Evolutionary conservation across 495 filamentous ascomycete species (phyloP).

Genomic region (Neurospora intermedia): DNA sequence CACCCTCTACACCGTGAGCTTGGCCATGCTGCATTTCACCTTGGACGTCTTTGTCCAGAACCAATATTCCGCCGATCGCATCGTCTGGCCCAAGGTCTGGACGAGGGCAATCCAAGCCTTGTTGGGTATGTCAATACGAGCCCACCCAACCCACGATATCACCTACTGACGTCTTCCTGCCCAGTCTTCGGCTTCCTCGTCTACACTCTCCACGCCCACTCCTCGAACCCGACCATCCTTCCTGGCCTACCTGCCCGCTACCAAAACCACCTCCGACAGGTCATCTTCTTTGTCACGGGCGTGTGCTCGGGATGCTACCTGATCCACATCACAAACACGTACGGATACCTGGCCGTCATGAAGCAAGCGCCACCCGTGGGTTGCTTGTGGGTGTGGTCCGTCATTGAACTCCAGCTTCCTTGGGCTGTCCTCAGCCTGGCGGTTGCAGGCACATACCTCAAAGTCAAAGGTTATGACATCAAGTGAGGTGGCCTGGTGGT

Average conservation of each 20-base stretch:
- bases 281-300: conserved; percentile 48
- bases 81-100: conserved; percentile 47
- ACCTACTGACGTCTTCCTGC: conserved; percentile 3
- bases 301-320: conserved; percentile 60
- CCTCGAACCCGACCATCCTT: conserved; percentile 30
- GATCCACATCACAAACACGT: conserved; percentile 66
- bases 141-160: not conserved
- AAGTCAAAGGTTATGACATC: conserved; percentile 58
- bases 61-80: conserved; percentile 64
- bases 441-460: conserved; percentile 53
- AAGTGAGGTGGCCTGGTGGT: conserved; percentile 10
- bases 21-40: conserved; percentile 76
- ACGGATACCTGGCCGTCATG: conserved; percentile 81
- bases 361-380: conserved; percentile 83
- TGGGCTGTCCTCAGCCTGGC: conserved; percentile 52
- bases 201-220: conserved; percentile 48
- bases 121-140: conserved; percentile 30
- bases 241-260: conserved; percentile 27
- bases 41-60: conserved; percentile 84
- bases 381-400: conserved; percentile 87
- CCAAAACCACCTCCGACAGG: conserved; percentile 41
- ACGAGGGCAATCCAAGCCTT: conserved; percentile 39
- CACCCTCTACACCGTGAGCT: conserved; percentile 56
- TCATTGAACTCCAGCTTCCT: conserved; percentile 72
- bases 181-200: conserved; percentile 52